Evolutionary conservation across 148 eudicot species (phyloP), one percentile per base, ranked within the genome.

Genomic region (Chenopodium album): DNA sequence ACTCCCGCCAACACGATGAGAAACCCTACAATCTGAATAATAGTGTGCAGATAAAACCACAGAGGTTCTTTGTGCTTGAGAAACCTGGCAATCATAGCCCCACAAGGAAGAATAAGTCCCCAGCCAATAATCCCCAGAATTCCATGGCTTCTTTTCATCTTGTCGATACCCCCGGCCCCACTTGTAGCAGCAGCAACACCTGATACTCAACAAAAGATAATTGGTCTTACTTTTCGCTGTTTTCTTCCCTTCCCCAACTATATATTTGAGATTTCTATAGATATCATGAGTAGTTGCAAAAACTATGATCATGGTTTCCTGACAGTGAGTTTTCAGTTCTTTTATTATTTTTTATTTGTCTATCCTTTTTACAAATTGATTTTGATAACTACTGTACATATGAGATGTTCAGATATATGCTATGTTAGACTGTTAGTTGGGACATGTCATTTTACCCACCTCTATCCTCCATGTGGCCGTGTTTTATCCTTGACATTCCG

Each of bases 101-200:
- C 99, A n/a, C 72, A 76, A 32, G 99, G 98, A 78, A 94, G 94
- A 80, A 96, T 76, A 6, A 96, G 86, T 65, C 98, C 99, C 99
- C 99, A 96, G 54, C 90, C 98, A 16, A 96, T 71, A 46, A 96
- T 22, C 46, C 90, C 97, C 79, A 94, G 76, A 79, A 87, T 60
- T 52, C 99, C 99, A 44, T 96, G 99, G 59, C 92, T 94, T 85
- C 82, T 89, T 88, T 84, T 92, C 85, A 82, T 85, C 75, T 85
- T 84, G 62, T 77, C 73, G 64, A 77, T 56, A 56, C 83, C 62
- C 65, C 79, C 82, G 26, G 77, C 68, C 59, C 72, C 86, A 79
- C 74, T 79, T 70, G 86, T 50, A 54, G 77, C 77, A 47, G 65
- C 78, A 41, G 81, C 64, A 41, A 80, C 64, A 75, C 85, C 88